Conservation (phyloP, 257 asterid genomes). For the Leonotis leonurus region DNA sequence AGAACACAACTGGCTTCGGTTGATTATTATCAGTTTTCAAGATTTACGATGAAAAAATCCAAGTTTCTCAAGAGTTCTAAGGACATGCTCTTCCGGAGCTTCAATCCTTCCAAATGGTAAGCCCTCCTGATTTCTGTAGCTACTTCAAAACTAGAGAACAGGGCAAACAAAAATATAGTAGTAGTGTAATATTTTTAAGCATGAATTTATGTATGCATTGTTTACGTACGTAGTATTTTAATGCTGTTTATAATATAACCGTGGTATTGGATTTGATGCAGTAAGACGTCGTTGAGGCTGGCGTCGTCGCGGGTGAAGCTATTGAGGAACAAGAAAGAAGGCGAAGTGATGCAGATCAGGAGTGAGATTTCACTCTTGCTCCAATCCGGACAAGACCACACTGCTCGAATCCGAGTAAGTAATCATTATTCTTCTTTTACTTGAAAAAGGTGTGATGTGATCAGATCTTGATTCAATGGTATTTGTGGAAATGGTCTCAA, state of each 20-base stretch:
- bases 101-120: slow-evolving; percentile 79
- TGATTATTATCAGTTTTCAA: slow-evolving; percentile 9
- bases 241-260: too few species aligned
- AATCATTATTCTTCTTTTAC: too few species aligned
- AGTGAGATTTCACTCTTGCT: slow-evolving; percentile 69
- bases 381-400: slow-evolving; percentile 64
- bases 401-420: slow-evolving; percentile 74
- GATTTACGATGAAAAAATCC: slow-evolving; percentile 54
- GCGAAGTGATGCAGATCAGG: slow-evolving; percentile 63
- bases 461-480: neutral
- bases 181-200: too few species aligned
- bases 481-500: neutral
- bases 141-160: too few species aligned
- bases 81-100: slow-evolving; percentile 62
- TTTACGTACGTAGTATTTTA: too few species aligned
- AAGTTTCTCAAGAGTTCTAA: slow-evolving; percentile 55
- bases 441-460: neutral
- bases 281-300: slow-evolving; percentile 67
- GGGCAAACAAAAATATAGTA: too few species aligned
- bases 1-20: neutral
- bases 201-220: too few species aligned
- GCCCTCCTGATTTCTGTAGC: neutral
- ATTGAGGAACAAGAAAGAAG: slow-evolving; percentile 73
- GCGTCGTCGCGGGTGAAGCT: slow-evolving; percentile 68
- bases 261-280: slow-evolving; percentile 32